Base-by-base conservation (phyloP, 306 rosid species). In the Corylus americana region DNA sequence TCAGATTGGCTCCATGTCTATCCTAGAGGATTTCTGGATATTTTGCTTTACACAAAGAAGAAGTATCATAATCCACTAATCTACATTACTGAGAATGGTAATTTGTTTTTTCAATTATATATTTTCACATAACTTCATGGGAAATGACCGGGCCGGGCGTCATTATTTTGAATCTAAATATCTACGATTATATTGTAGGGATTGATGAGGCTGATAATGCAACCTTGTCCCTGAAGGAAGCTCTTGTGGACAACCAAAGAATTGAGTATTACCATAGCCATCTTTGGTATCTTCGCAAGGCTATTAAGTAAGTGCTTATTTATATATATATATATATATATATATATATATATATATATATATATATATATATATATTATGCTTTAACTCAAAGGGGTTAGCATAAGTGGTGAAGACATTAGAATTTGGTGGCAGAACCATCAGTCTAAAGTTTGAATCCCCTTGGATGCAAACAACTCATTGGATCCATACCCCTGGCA, bases 71-170 rank as follows among this genome's bases (percentile, higher is more conserved):
- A 87, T 79, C 92, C 96, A 20, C 48, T 81, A 31, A 86, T 91
- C 39, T 91, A 86, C 80, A 80, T 91, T 67, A 91, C 97, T 22
- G 92, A 89, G 66, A 91, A 91, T 83, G 97, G 97, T 91, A 89
- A 73, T 18, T 18, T 8, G 3, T 37, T 64, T 37, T 29, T 17
- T n/a, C 8, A 37, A 45, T 2, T 45, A 2, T 22, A 22, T 22
- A 22, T 47, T 47, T 70, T 70, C 4, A 5, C 14, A 0, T 47
- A 5, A 8, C 4, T 17, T 5, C 27, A 58, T 54, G 9, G 8
- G 17, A 63, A 27, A 18, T 27, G 27, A 2, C 25, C 25, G 25
- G 25, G 4, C 25, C 25, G 25, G 25, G 25, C 1, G 35, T 17
- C 35, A 66, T 59, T 74, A 70, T 74, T 75, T 22, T 11, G 7